Percentiles rank a stretch among this genome's conserved stretches.
Conservation (phyloP, 2,329 filamentous ascomycete genomes). For the Fusarium sp. region DNA sequence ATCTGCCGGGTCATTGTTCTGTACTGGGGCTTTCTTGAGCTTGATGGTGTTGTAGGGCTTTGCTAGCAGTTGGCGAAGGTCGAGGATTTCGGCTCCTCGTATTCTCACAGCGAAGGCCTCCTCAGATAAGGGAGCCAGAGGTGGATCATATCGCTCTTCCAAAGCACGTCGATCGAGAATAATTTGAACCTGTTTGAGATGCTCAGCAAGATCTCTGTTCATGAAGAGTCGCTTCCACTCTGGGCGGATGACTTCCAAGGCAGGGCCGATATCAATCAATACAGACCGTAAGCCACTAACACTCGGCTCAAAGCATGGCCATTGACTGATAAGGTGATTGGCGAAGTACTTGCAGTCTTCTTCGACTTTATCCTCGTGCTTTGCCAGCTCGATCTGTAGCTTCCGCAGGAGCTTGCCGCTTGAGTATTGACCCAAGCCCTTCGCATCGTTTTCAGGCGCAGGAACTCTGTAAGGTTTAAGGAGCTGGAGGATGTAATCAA, state of each 20-base stretch:
- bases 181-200: slow-evolving; percentile 31
- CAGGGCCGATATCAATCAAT: slow-evolving; percentile 38
- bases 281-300: slow-evolving; percentile 20
- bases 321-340: slow-evolving; percentile 39
- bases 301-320: slow-evolving; percentile 42
- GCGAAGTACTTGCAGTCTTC: slow-evolving; percentile 38
- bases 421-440: slow-evolving; percentile 28
- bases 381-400: slow-evolving; percentile 28
- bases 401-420: slow-evolving; percentile 40
- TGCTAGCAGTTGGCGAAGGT: slow-evolving; percentile 29
- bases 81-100: slow-evolving; percentile 32
- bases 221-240: slow-evolving; percentile 42
- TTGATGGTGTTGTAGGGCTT: slow-evolving; percentile 24
- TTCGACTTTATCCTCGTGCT: slow-evolving; percentile 37
- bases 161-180: slow-evolving; percentile 32
- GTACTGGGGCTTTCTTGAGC: not conserved
- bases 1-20: not conserved
- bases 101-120: slow-evolving; percentile 27
- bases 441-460: slow-evolving; percentile 3
- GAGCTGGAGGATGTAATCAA: slow-evolving; percentile 31
- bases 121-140: slow-evolving; percentile 19
- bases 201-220: slow-evolving; percentile 35
- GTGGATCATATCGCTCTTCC: slow-evolving; percentile 25
- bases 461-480: slow-evolving; percentile 35
- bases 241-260: slow-evolving; percentile 38